Conservation (phyloP, 768 basidiomycete genomes). For the Tricholoma furcatifolium region DNA sequence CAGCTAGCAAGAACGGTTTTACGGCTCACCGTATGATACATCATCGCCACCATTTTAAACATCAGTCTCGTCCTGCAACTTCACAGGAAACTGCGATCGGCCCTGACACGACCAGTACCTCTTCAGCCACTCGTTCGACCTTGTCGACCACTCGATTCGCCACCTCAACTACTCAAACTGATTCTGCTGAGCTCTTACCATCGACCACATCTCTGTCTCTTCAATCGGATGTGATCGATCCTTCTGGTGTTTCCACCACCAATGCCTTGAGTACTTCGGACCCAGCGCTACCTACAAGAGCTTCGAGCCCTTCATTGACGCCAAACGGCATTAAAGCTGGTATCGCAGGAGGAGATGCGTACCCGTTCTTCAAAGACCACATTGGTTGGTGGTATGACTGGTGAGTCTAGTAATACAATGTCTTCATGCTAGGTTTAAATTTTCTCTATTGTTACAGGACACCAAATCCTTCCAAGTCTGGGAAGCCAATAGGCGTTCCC, state of each 20-base stretch:
- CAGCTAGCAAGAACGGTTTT: constrained; percentile 14
- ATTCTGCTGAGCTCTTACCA: not conserved
- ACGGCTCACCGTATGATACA: constrained; percentile 5
- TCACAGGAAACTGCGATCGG: not conserved
- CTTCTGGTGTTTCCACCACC: not conserved
- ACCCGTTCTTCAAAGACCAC: constrained; percentile 35
- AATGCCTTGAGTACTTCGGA: constrained; percentile 6
- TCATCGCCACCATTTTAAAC: constrained; percentile 13
- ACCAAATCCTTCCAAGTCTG: constrained; percentile 37
- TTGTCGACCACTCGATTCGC: constrained; percentile 2
- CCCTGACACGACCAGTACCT: not conserved
- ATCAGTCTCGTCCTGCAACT: constrained; percentile 3
- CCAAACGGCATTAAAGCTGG: constrained; percentile 47
- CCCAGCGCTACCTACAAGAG: constrained; percentile 5
- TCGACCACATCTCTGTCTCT: not conserved
- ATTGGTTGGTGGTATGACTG: constrained; percentile 54
- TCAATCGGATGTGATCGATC: not conserved
- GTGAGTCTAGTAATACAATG: constrained; percentile 17
- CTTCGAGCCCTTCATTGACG: constrained; percentile 23
- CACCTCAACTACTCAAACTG: constrained; percentile 1
- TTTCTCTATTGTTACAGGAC: constrained; percentile 25
- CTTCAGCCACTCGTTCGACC: not conserved
- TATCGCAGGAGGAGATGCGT: constrained; percentile 44
- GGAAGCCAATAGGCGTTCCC: constrained; percentile 39
- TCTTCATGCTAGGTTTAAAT: not conserved